Evolutionary conservation across 257 asterid species (phyloP), one percentile per base, ranked within the genome.

Genomic region (Sherardia arvensis): DNA sequence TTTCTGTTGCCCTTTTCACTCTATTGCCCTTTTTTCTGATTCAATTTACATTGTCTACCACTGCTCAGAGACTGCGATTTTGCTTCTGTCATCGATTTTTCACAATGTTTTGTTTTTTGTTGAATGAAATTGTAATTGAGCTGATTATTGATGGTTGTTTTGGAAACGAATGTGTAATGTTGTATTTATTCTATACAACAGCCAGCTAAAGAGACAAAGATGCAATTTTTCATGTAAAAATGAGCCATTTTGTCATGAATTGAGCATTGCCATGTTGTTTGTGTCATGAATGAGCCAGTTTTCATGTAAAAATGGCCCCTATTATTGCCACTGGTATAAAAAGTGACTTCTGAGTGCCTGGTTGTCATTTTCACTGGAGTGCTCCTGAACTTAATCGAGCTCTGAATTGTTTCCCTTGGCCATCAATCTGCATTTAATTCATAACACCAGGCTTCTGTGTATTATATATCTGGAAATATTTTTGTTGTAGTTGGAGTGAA

Each of bases 1-100:
- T 12, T 48, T 18, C 53, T 47, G n/a, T n/a, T n/a, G n/a, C n/a
- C n/a, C 20, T 10, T 27, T 32, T 79, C 73, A 32, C 76, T 59
- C 1, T 61, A 20, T 32, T 26, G 51, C 53, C 66, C 47, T 40
- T 54, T 34, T 43, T 20, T 64, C 21, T 56, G 21, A 22, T 59
- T 71, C 33, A 18, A 25, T 65, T 61, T 45, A 25, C 65, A 27
- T 28, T 33, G 23, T 64, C 29, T 51, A 34, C 75, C 47, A 6
- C 53, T 48, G 18, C 48, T 28, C 51, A 43, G 51, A 43, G 51
- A 3, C 3, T 21, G 34, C 62, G 22, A 32, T 25, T 33, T 49
- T 21, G 25, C 21, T 32, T 30, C n/a, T n/a, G n/a, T n/a, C n/a
- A 34, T 34, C 0, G 20, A 1, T 1, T 17, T 43, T 43, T 43